phyloP scores from a whole-genome alignment of 345 rosid species.

The Streptanthus diversifolius region DNA sequence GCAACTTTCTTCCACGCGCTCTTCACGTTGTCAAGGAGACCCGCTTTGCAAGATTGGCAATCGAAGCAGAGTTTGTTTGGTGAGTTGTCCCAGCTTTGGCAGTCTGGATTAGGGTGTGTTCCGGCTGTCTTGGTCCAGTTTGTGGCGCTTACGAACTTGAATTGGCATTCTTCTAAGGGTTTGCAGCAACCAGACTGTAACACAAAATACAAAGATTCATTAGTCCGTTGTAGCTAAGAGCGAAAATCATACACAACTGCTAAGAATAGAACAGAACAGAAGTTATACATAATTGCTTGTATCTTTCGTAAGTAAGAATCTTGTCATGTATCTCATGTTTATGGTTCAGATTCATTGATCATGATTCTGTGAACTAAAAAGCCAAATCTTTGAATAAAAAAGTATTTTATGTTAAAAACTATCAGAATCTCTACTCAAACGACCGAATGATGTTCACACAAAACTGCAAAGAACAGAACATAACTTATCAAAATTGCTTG shows the following conservation, averaged over 20 bases:
- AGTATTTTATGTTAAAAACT: background rate
- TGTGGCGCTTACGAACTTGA: slow-evolving; percentile 48
- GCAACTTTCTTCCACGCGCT: slow-evolving; percentile 96
- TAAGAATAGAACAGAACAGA: too few relatives aligned
- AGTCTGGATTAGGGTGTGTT: slow-evolving; percentile 47
- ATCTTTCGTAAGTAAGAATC: too few relatives aligned
- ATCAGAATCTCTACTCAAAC: background rate
- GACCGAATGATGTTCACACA: too few relatives aligned
- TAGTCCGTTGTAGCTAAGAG: background rate
- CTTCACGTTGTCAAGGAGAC: slow-evolving; percentile 76
- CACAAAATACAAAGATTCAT: background rate
- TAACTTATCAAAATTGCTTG: background rate
- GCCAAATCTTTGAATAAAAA: background rate
- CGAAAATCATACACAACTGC: too few relatives aligned
- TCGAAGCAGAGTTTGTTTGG: slow-evolving; percentile 54
- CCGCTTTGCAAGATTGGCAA: slow-evolving; percentile 92
- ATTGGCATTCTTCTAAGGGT: slow-evolving; percentile 66
- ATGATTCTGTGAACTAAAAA: background rate
- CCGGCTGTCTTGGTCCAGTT: slow-evolving; percentile 44
- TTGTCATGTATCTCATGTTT: background rate
- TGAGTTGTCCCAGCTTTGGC: slow-evolving; percentile 54
- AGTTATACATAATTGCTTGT: too few relatives aligned
- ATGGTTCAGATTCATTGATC: background rate
- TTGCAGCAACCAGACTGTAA: slow-evolving; percentile 97
- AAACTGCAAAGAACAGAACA: slow-evolving; percentile 3